Percentiles rank a stretch among this genome's conserved stretches.
Conservation (phyloP, 805 yeast species). For the Diddensiella santjacobensis region DNA sequence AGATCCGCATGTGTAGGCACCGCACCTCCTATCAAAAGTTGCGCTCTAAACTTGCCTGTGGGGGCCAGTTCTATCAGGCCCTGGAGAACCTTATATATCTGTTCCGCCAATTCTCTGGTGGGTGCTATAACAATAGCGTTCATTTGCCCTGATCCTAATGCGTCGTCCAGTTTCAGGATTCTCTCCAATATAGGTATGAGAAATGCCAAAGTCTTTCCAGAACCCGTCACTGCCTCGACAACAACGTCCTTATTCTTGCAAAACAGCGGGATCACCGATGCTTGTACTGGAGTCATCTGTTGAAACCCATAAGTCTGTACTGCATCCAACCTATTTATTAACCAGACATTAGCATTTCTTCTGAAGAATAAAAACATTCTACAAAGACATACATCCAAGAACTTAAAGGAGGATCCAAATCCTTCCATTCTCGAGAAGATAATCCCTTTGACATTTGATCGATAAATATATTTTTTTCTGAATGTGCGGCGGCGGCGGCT, state of each 20-base stretch:
- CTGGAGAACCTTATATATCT: constrained; percentile 62
- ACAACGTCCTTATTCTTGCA: constrained; percentile 87
- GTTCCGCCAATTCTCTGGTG: constrained; percentile 49
- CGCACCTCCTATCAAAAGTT: constrained; percentile 41
- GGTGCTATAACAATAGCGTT: constrained; percentile 73
- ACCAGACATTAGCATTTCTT: background rate
- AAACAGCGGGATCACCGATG: constrained; percentile 85
- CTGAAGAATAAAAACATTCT: no score
- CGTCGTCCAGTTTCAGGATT: constrained; percentile 37
- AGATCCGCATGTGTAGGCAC: constrained; percentile 59
- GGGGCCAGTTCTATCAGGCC: constrained; percentile 48
- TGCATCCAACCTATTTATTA: constrained; percentile 52
- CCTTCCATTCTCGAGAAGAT: constrained; percentile 59
- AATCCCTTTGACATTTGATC: background rate
- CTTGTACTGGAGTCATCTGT: constrained; percentile 95
- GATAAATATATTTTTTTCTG: background rate
- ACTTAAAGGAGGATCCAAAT: constrained; percentile 47
- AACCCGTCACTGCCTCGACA: constrained; percentile 96
- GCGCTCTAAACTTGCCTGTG: constrained; percentile 41
- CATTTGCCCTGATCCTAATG: constrained; percentile 53
- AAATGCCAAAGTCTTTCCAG: constrained; percentile 96
- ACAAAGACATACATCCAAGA: constrained; percentile 64
- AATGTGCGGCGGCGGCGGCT: no score
- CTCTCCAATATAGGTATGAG: constrained; percentile 77
- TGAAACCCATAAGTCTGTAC: constrained; percentile 69